Evolutionary conservation across 2,329 filamentous ascomycete genomes (phyloP), one percentile per base, ranked within the genome.

Genomic region (Hirsutella minnesotensis): DNA sequence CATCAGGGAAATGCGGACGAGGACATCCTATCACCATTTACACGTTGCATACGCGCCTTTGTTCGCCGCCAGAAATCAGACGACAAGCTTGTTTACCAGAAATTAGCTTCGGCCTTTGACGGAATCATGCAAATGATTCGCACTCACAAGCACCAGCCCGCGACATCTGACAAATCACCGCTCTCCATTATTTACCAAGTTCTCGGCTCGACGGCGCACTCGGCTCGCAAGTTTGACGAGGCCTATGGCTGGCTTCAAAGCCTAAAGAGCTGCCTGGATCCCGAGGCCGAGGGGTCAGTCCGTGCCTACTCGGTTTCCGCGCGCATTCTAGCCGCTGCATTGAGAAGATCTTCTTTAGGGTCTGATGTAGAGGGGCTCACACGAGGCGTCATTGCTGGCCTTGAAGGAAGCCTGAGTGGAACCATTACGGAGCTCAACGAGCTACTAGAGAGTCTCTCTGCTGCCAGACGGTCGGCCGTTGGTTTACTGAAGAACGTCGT

Each of bases 1-100:
- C 79, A 85, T 51, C 58, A 72, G 45, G 73, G 72, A 1, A 72
- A 82, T 44, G 56, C 72, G 4, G 72, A 79, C 30, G 79, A 77
- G 44, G 82, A 87, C 13, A 59, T 88, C 7, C 53, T 81, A n/a
- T 67, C 75, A 1, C 81, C 83, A 0, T 72, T 86, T 39, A 69
- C 72, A 0, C 75, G 74, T 41, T 87, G 78, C 48, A 51, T 84
- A 16, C 64, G 69, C 9, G 73, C 82, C 1, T 83, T 80, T 49
- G 62, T 68, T 15, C 69, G 81, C 44, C 71, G 81, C 45, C 60
- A 64, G 3, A 50, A 63, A 10, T 64, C 64, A 37, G 52, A 57
- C 5, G 56, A 61, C 2, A 56, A 56, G 2, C 62, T 62, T 3
- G 52, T 69, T 10, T 64, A 67, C 43, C 53, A 61, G 24, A 58